These are phyloP conservation scores for Aspergillus sp. DNA, from an alignment of 2,329 filamentous ascomycete species.

Conservation along the genomic window DNA sequence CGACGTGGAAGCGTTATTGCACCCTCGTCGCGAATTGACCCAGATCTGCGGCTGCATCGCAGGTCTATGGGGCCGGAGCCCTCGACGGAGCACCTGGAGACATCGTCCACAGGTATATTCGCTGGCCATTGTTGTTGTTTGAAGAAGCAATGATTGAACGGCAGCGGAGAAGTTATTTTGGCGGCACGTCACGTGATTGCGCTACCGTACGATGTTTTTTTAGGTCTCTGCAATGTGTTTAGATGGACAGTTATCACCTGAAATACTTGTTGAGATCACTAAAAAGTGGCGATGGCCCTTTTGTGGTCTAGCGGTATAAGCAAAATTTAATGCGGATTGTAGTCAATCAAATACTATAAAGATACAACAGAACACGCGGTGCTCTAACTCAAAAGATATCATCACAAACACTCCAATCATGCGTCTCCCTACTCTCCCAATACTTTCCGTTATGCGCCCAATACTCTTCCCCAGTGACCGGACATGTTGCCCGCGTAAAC, in stretches of 20 bases:
- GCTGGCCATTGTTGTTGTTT: slow-evolving; percentile 24
- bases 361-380: not conserved
- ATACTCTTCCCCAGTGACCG: slow-evolving; percentile 76
- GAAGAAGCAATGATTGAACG: not conserved
- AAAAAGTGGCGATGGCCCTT: no score
- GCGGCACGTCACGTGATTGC: not conserved
- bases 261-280: no score
- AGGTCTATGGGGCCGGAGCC: slow-evolving; percentile 16
- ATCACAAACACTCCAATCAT: slow-evolving; percentile 63
- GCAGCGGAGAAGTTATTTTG: not conserved
- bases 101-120: slow-evolving; percentile 36
- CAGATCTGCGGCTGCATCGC: slow-evolving; percentile 17
- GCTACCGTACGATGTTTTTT: not conserved
- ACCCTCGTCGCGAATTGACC: slow-evolving; percentile 17
- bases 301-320: no score
- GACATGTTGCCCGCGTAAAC: slow-evolving; percentile 67
- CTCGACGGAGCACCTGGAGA: slow-evolving; percentile 27
- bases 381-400: slow-evolving; percentile 52
- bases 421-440: slow-evolving; percentile 61
- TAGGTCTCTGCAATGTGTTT: no score
- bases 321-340: no score
- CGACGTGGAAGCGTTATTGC: slow-evolving; percentile 14
- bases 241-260: no score
- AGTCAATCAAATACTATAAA: not conserved
- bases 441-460: slow-evolving; percentile 88